Evolutionary conservation across 208 protist species (phyloP).

Genomic region (Trypanosoma scelopori): DNA sequence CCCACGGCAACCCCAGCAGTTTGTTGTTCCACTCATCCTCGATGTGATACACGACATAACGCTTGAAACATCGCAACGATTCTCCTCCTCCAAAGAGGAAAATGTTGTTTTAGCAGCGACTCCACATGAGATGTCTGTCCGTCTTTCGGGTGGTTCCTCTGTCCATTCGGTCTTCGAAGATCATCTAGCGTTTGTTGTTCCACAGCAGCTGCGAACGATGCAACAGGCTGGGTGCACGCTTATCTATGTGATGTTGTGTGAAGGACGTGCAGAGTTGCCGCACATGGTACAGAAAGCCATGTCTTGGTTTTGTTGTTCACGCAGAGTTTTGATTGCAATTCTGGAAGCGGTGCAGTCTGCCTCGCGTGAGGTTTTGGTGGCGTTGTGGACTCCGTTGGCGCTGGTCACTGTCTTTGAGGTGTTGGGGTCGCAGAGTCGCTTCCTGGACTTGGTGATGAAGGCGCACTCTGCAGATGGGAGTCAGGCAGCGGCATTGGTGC

Average conservation of each 20-base stretch:
- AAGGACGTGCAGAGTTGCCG: slow-evolving; percentile 27
- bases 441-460: slow-evolving; percentile 15
- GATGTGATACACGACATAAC: slow-evolving; percentile 39
- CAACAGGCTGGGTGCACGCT: slow-evolving; percentile 47
- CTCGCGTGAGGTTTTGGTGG: slow-evolving; percentile 16
- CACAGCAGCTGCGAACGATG: slow-evolving; percentile 28
- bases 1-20: not conserved
- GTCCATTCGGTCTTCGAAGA: slow-evolving; percentile 37
- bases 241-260: slow-evolving; percentile 51
- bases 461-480: not conserved
- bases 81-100: not conserved
- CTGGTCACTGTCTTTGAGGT: slow-evolving; percentile 19
- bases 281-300: slow-evolving; percentile 11
- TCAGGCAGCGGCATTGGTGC: slow-evolving; percentile 18
- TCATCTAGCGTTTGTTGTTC: slow-evolving; percentile 21
- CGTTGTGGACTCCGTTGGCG: slow-evolving; percentile 1
- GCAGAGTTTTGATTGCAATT: slow-evolving; percentile 6
- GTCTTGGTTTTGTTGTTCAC: slow-evolving; percentile 22
- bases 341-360: slow-evolving; percentile 8
- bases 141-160: slow-evolving; percentile 27
- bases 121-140: slow-evolving; percentile 4
- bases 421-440: slow-evolving; percentile 24
- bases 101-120: not conserved
- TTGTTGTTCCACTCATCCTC: slow-evolving; percentile 21
- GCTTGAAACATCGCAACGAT: not conserved